phyloP scores from a whole-genome alignment of 2,329 filamentous ascomycete genomes.

The Calonectria naviculata region DNA sequence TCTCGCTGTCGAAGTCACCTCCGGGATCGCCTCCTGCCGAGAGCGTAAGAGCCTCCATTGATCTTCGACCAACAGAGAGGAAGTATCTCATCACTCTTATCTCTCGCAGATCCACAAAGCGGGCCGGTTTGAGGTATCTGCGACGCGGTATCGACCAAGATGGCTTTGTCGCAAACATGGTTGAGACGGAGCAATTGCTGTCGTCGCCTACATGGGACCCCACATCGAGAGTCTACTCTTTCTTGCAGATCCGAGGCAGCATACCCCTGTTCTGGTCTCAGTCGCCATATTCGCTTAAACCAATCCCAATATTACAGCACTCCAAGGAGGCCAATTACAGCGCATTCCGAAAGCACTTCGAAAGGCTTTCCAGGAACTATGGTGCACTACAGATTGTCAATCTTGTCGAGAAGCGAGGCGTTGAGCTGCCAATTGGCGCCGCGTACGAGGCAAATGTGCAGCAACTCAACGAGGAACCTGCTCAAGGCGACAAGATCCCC shows the following conservation, averaged over 20 bases:
- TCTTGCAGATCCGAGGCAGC: conserved; percentile 88
- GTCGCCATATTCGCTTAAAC: conserved; percentile 92
- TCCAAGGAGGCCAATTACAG: conserved; percentile 81
- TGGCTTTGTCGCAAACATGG: conserved; percentile 87
- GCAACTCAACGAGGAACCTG: conserved; percentile 71
- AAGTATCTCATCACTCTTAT: conserved; percentile 87
- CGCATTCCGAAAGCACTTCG: conserved; percentile 85
- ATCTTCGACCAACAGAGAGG: conserved; percentile 61
- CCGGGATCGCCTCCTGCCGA: conserved; percentile 39
- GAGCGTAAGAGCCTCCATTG: conserved; percentile 45
- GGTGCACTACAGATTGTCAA: conserved; percentile 83
- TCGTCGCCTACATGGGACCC: conserved; percentile 75
- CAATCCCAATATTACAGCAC: conserved; percentile 83
- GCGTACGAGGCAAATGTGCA: conserved; percentile 78
- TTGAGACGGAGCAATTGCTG: conserved; percentile 96
- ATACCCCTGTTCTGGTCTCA: conserved; percentile 97
- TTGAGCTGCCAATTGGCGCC: conserved; percentile 82
- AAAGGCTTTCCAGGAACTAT: conserved; percentile 75
- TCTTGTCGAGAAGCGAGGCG: conserved; percentile 88
- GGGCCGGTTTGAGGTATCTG: conserved; percentile 90
- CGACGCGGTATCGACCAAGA: conserved; percentile 91
- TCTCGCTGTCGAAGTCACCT: conserved; percentile 45
- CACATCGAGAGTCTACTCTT: conserved; percentile 77
- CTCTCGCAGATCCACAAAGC: conserved; percentile 86
- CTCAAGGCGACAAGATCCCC: conserved; percentile 52